Conservation (phyloP, 2,329 filamentous ascomycete species). For the Hymenoscyphus scutula region DNA sequence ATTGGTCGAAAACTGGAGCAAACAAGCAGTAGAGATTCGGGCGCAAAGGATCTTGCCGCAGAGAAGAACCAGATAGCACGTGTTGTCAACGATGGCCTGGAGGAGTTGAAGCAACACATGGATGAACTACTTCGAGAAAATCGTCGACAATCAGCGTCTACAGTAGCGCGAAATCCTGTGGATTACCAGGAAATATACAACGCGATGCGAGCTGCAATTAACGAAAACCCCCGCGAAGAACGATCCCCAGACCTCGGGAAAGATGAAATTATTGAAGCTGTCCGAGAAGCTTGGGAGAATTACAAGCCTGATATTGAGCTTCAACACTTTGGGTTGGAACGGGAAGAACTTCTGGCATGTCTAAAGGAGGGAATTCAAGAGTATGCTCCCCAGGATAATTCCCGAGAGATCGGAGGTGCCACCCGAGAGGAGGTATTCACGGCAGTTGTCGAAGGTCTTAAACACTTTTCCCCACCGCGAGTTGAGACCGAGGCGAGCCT, state of each 20-base stretch:
- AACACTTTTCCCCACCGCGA: constrained; percentile 73
- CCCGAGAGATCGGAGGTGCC: constrained; percentile 51
- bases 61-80: constrained; percentile 69
- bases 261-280: constrained; percentile 82
- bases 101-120: constrained; percentile 81
- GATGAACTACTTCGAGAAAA: constrained; percentile 75
- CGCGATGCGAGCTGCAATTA: constrained; percentile 72
- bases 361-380: constrained; percentile 81
- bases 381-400: constrained; percentile 52
- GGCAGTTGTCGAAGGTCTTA: constrained; percentile 81
- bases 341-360: constrained; percentile 85
- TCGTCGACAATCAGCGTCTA: constrained; percentile 64
- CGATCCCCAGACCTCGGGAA: constrained; percentile 58
- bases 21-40: constrained; percentile 47
- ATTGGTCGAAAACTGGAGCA: constrained; percentile 84
- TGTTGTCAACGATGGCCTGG: constrained; percentile 77
- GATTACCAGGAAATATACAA: constrained; percentile 86
- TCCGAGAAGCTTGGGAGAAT: constrained; percentile 87
- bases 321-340: constrained; percentile 84
- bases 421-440: constrained; percentile 82
- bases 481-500: constrained; percentile 67
- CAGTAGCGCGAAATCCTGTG: constrained; percentile 60
- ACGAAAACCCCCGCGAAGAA: constrained; percentile 52
- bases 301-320: constrained; percentile 93
- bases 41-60: constrained; percentile 46